Percentiles rank a stretch among this genome's conserved stretches.
Conservation (phyloP, 2,329 filamentous ascomycete genomes). For the Pseudogymnoascus destructans region DNA sequence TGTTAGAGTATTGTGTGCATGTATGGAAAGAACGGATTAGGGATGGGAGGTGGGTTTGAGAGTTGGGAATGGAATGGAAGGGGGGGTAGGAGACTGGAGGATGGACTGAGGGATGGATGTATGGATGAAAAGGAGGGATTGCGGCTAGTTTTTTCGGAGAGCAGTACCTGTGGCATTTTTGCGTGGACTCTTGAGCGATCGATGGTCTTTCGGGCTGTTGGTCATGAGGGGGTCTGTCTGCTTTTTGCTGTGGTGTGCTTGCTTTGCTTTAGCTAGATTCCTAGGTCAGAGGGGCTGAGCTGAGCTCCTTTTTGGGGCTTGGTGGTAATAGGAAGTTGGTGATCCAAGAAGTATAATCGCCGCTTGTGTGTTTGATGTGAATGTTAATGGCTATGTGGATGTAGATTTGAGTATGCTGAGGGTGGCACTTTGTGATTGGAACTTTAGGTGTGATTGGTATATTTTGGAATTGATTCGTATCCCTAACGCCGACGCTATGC, state of each 20-base stretch:
- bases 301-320: background rate
- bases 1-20: constrained; percentile 5
- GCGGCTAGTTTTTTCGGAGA: background rate
- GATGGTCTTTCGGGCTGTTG: background rate
- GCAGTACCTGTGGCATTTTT: background rate
- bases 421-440: background rate
- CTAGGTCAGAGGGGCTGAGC: background rate
- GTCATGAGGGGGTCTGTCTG: background rate
- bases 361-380: background rate
- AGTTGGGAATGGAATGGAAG: background rate
- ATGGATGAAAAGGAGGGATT: background rate
- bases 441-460: background rate
- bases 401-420: background rate
- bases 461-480: background rate
- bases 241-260: background rate
- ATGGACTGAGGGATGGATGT: background rate
- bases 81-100: background rate
- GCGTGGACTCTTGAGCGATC: background rate
- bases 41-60: background rate
- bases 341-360: background rate
- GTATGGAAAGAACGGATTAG: background rate
- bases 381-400: background rate
- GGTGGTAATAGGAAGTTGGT: constrained; percentile 6
- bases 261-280: constrained; percentile 7
- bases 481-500: constrained; percentile 6